Base-by-base conservation (phyloP, 179 eudicot species). In the Corrigiola litoralis region DNA sequence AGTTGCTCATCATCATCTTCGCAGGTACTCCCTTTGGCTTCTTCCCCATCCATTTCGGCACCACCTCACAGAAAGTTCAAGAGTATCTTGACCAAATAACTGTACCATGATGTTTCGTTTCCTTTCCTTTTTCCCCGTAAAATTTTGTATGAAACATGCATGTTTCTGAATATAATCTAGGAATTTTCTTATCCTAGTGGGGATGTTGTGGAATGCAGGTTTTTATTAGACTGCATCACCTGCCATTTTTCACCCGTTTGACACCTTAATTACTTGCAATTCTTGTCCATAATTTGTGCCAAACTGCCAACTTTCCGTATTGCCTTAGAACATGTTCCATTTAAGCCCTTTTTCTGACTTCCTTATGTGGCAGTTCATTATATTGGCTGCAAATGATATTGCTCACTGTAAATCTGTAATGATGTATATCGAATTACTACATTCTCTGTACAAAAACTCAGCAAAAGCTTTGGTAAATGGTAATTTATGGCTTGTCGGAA, bases 11-110 rank as follows among this genome's bases (percentile, higher is more conserved):
- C 70, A 20, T 53, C 53, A 13, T 56, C 66, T 40, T 49, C 66
- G 32, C 80, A 77, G 75, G 79, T 72, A 51, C 74, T 81, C 55
- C 74, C 79, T 42, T 52, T 75, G 54, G 66, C 68, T 27, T 76
- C 74, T 52, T 77, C 78, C 13, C 72, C 83, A 61, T 68, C 74
- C 6, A 46, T 65, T 42, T 52, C 24, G 44, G 18, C 45, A 36
- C 29, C 51, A 54, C 33, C 55, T 25, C 25, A 48, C 27, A 38
- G 25, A 20, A 54, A 45, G 12, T 38, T 49, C 18, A 47, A 65
- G 58, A 44, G 24, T 47, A 47, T 41, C 45, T 46, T 55, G 36
- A 36, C 20, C 13, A 33, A 33, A 37, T 23, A 18, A 25, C 37
- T 24, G 21, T 14, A 20, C 13, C 37, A 17, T 36, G 36, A 16